Percentiles rank a stretch among this genome's conserved stretches.
These are phyloP conservation scores for Fusarium coicis DNA, from an alignment of 2,329 filamentous ascomycete genomes.

Conservation along the genomic window DNA sequence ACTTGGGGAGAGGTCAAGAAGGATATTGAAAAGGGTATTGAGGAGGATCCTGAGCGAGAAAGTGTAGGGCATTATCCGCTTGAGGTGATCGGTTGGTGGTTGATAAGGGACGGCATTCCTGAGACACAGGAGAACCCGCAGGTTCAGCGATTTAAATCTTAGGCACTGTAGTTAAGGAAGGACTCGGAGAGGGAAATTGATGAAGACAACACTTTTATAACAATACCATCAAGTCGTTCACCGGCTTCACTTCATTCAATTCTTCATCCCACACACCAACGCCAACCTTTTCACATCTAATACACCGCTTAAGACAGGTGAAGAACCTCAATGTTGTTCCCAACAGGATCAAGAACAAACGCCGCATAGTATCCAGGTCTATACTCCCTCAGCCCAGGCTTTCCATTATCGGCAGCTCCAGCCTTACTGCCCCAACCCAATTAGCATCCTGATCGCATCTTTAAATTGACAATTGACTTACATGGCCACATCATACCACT, in stretches of 20 bases:
- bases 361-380: conserved; percentile 60
- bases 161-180: background rate
- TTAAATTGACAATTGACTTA: conserved; percentile 4
- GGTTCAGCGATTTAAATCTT: background rate
- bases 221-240: background rate
- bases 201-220: background rate
- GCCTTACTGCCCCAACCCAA: conserved; percentile 46
- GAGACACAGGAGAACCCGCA: conserved; percentile 9
- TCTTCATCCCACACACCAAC: background rate
- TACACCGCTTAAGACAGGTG: conserved; percentile 22
- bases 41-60: background rate
- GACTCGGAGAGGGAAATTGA: background rate
- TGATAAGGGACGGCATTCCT: conserved; percentile 12
- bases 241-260: background rate
- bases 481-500: conserved; percentile 42
- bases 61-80: background rate
- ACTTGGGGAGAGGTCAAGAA: conserved; percentile 31
- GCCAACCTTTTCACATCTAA: background rate
- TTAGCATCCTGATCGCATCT: background rate
- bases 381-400: conserved; percentile 59
- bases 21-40: conserved; percentile 32
- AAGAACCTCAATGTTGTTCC: conserved; percentile 64
- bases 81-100: conserved; percentile 3
- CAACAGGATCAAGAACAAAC: conserved; percentile 61
- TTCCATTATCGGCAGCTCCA: conserved; percentile 61